Conservation (phyloP, 2,329 filamentous ascomycete genomes). For the Colletotrichum kahawae region DNA sequence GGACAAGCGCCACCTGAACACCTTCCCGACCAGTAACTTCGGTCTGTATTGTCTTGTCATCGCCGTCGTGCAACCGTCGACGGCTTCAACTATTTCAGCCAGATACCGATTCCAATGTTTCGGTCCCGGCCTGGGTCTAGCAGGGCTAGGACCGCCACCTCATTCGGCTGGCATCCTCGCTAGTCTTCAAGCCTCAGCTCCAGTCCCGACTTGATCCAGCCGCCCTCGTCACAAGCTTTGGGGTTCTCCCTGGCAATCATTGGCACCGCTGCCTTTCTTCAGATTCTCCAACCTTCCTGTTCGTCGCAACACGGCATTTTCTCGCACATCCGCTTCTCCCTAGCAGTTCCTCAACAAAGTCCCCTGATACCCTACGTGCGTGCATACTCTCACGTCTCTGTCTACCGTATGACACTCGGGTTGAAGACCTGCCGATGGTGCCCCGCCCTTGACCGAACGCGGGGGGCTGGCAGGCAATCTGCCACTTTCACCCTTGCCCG, state of each 20-base stretch:
- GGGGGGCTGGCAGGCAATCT: constrained; percentile 8
- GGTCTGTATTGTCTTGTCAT: not conserved
- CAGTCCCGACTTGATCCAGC: not conserved
- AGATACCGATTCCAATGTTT: not conserved
- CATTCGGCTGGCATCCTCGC: not conserved
- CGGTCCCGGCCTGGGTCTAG: not conserved
- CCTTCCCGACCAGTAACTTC: not conserved
- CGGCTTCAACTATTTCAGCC: not conserved
- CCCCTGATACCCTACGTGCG: not conserved
- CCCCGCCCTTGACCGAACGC: constrained; percentile 8
- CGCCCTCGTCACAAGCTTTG: not conserved
- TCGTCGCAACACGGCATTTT: not conserved
- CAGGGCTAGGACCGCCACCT: not conserved
- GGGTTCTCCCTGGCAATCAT: not conserved
- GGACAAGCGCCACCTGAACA: not conserved
- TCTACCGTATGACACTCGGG: not conserved
- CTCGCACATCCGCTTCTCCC: not conserved
- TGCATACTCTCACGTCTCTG: not conserved
- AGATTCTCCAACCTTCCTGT: not conserved
- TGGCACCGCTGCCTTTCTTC: not conserved
- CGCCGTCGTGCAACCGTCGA: not conserved
- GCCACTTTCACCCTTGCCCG: not conserved
- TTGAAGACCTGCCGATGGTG: not conserved
- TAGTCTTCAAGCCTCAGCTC: not conserved
- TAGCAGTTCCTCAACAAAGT: not conserved